Evolutionary conservation across 306 rosid species (phyloP).

Genomic region (Citrullus amarus): DNA sequence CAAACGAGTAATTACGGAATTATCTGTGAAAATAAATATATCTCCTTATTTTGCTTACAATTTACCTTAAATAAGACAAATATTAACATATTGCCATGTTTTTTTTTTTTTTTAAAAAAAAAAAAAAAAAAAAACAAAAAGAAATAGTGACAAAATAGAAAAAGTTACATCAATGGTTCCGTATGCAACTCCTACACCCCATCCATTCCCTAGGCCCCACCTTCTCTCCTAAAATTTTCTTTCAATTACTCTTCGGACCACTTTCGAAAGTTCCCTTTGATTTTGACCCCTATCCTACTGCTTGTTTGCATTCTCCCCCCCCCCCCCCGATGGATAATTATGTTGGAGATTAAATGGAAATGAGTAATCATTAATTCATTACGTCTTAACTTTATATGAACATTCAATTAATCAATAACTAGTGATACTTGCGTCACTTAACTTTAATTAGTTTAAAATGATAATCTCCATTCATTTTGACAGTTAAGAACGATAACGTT

Average conservation of each 20-base stretch:
- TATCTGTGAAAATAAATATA: no score
- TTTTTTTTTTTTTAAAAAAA: no score
- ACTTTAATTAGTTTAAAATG: not conserved
- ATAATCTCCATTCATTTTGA: not conserved
- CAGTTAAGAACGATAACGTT: not conserved
- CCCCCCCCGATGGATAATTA: not conserved
- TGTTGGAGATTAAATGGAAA: not conserved
- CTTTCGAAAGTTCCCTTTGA: slow-evolving; percentile 9
- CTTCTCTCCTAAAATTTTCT: not conserved
- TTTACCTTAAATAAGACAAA: no score
- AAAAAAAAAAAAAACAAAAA: no score
- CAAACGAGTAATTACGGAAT: no score
- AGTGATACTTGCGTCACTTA: not conserved
- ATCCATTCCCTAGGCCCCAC: not conserved
- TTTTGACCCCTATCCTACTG: not conserved
- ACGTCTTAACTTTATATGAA: not conserved
- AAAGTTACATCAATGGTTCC: not conserved
- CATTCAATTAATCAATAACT: not conserved
- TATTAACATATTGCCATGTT: no score
- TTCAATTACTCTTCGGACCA: slow-evolving; percentile 7
- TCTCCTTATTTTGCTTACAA: no score
- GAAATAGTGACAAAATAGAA: not conserved
- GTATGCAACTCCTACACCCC: slow-evolving; percentile 1
- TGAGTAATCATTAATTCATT: not conserved
- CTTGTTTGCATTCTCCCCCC: not conserved